A percentile compares a stretch with the other conserved stretches of the same genome.
These are phyloP conservation scores for Alternaria panax DNA, from an alignment of 2,329 filamentous ascomycete genomes.

Conservation along the genomic window DNA sequence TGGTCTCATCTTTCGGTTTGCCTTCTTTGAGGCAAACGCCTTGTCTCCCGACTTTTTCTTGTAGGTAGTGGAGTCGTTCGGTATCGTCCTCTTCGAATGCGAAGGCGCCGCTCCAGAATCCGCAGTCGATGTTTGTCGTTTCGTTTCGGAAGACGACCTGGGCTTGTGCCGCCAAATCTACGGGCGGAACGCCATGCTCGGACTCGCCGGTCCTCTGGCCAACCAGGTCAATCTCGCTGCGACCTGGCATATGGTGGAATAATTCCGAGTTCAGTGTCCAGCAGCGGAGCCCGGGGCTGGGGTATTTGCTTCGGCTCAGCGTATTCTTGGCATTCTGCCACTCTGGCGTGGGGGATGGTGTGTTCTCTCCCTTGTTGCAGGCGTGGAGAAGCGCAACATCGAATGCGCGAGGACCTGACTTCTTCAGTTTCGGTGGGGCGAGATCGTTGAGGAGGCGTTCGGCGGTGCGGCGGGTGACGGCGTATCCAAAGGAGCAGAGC, in stretches of 20 bases:
- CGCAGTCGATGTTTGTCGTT: constrained; percentile 50
- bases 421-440: constrained; percentile 41
- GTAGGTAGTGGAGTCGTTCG: constrained; percentile 43
- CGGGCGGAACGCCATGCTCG: constrained; percentile 42
- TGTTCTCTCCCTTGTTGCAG: constrained; percentile 46
- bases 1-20: constrained; percentile 14
- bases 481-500: constrained; percentile 56
- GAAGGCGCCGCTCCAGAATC: constrained; percentile 51
- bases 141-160: constrained; percentile 44
- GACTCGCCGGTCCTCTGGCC: constrained; percentile 37
- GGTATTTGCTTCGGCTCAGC: constrained; percentile 38
- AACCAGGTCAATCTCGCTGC: constrained; percentile 49
- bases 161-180: constrained; percentile 44
- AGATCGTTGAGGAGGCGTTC: constrained; percentile 50
- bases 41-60: constrained; percentile 48
- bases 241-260: constrained; percentile 54
- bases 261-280: constrained; percentile 55
- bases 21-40: constrained; percentile 50
- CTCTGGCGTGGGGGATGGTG: constrained; percentile 36
- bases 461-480: constrained; percentile 51
- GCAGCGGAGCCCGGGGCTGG: constrained; percentile 49
- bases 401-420: constrained; percentile 48
- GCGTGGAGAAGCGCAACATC: constrained; percentile 54
- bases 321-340: constrained; percentile 32
- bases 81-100: constrained; percentile 43